These are phyloP conservation scores for Talaromyces sp. DNA, from an alignment of 2,329 filamentous ascomycete genomes.

Conservation along the genomic window DNA sequence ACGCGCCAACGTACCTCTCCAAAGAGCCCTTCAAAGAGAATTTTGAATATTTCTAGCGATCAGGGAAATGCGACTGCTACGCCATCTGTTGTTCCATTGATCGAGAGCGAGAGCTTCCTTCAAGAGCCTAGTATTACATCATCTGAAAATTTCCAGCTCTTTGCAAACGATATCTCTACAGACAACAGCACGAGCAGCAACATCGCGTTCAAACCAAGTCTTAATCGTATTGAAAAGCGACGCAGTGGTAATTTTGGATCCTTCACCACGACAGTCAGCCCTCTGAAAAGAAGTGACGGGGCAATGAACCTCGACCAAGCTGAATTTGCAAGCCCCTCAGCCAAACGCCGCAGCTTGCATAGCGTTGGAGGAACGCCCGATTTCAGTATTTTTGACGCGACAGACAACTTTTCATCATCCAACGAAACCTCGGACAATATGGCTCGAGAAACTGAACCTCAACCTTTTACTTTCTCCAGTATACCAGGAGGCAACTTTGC, in stretches of 20 bases:
- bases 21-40: slow-evolving; percentile 75
- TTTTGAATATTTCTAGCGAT: slow-evolving; percentile 64
- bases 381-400: slow-evolving; percentile 70
- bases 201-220: slow-evolving; percentile 32
- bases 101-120: slow-evolving; percentile 44
- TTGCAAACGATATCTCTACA: slow-evolving; percentile 17
- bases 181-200: slow-evolving; percentile 37
- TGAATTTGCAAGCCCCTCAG: slow-evolving; percentile 75
- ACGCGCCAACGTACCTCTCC: slow-evolving; percentile 63
- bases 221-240: slow-evolving; percentile 47
- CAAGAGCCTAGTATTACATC: slow-evolving; percentile 1
- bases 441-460: slow-evolving; percentile 23
- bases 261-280: slow-evolving; percentile 63
- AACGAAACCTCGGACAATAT: slow-evolving; percentile 25
- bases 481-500: slow-evolving; percentile 44
- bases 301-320: slow-evolving; percentile 81
- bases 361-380: slow-evolving; percentile 56
- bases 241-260: slow-evolving; percentile 45
- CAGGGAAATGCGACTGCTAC: slow-evolving; percentile 61
- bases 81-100: slow-evolving; percentile 35
- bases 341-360: slow-evolving; percentile 85
- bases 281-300: slow-evolving; percentile 85
- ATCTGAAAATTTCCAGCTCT: slow-evolving; percentile 6
- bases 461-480: slow-evolving; percentile 29
- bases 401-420: slow-evolving; percentile 21